Base-by-base conservation (phyloP, 495 filamentous ascomycete species). In the Filosporella fistucella region DNA sequence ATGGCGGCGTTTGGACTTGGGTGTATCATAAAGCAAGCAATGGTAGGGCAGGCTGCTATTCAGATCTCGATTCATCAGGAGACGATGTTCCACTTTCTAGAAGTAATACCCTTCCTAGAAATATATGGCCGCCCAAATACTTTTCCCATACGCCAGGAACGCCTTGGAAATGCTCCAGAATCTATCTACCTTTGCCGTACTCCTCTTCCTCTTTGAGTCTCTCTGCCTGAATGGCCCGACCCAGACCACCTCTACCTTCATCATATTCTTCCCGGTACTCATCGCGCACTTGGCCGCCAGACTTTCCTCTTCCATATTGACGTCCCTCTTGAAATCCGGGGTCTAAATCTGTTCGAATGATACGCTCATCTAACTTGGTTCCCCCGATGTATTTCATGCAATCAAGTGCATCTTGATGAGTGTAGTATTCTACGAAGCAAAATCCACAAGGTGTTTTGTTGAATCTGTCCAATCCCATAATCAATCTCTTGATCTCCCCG, bases 371-470 rank as follows among this genome's bases (percentile, higher is more conserved):
- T 25, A 98, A 74, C 71, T 98, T 98, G n/a, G 93, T 98, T 28
- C 93, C 93, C 26, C 94, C 94, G 56, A 97, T 82, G 59, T 97
- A 98, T 66, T 97, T 97, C 84, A 98, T 83, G 63, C 91, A 96
- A 59, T 97, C 93, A 25, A 97, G 70, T 5, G 93, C 93, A 66
- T 97, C 93, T 56, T 91, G 85, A 59, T 97, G 90, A 12, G 82
- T 97, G 69, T 97, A 98, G 68, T 98, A 98, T 66, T 98, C 93
- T 57, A 98, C 93, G 60, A 98, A 98, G 70, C 93, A 98, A 70
- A 98, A 98, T 10, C 93, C 93, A 67, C 93, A 98, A 4, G 93
- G 93, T 13, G 93, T 98, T 69, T 98, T 98, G 68, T 84, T 86
- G 71, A 90, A 93, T 14, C 93, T 84, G 62, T 98, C 94, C 18